Evolutionary conservation across 768 basidiomycete genomes (phyloP), one percentile per base, ranked within the genome.

Genomic region (Glaciozyma martinii): DNA sequence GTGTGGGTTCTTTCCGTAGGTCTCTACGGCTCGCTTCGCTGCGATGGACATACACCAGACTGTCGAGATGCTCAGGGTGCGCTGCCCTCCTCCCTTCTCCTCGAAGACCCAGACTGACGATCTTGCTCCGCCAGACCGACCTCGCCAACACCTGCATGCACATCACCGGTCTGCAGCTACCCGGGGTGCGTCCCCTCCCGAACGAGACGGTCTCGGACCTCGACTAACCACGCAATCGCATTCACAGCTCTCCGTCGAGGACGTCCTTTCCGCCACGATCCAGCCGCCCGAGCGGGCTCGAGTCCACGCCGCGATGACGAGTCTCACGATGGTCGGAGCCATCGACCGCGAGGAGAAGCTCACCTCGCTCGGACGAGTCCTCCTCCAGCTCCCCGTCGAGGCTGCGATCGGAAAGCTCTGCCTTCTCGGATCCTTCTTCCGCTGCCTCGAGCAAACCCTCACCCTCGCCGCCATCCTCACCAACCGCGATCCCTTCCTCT

Each of bases 381-480:
- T 97, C 29, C 82, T 93, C 18, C 88, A 92, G 73, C 78, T 95
- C 0, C 93, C 93, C 5, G 85, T 95, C 47, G 91, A 95, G 59
- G 89, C 84, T 1, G 88, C 89, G 64, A 84, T 97, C 78, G 93
- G 90, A 58, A 85, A 90, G 62, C 79, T 97, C 56, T 87, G 91
- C 59, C 80, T 97, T 6, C 90, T 86, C 75, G 93, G 93, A 23
- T 84, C 85, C 73, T 89, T 95, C 80, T 94, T 94, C 84, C 84
- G 87, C 64, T 95, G 92, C 76, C 80, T 97, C 62, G 70, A 69
- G 42, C 71, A 68, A 61, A 76, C 76, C 40, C 62, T 97, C 66
- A 89, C 90, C 7, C 82, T 95, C 56, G 92, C 93, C n/a, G 90
- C 90, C 9, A 86, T 95, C 71, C 78, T 95, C 70, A 85, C 88